A percentile compares a stretch with the other conserved stretches of the same genome.
These are phyloP conservation scores for Bruguiera gymnorhiza DNA, from an alignment of 345 rosid species.

Conservation along the genomic window DNA sequence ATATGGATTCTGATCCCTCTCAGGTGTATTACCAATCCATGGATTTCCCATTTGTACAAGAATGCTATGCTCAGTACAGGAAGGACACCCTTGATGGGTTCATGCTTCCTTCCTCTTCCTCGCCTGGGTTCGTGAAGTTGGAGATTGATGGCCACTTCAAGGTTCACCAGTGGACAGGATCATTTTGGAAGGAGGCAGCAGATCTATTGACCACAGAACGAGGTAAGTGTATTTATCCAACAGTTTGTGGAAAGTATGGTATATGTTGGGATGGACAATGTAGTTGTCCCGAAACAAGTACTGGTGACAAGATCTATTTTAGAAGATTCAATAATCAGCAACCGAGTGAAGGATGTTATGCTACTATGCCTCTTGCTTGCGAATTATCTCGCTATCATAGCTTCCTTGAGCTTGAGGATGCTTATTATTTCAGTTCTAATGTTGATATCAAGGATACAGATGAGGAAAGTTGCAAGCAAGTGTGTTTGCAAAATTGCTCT, in stretches of 20 bases:
- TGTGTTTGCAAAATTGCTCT: conserved; percentile 31
- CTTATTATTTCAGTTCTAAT: conserved; percentile 3
- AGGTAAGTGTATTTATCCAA: conserved; percentile 26
- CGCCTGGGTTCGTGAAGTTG: conserved; percentile 17
- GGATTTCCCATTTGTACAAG: not conserved
- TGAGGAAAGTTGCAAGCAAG: conserved; percentile 11
- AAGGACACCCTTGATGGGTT: too few relatives aligned
- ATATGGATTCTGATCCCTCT: conserved; percentile 16
- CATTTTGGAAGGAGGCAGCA: conserved; percentile 9
- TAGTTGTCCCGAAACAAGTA: conserved; percentile 16
- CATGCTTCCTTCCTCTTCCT: conserved; percentile 1
- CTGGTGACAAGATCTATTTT: conserved; percentile 12
- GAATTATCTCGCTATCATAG: conserved; percentile 14
- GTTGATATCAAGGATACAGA: not conserved
- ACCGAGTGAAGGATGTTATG: conserved; percentile 30
- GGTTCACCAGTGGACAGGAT: conserved; percentile 14
- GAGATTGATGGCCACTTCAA: conserved; percentile 30
- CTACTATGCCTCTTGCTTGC: conserved; percentile 14
- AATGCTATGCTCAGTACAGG: too few relatives aligned
- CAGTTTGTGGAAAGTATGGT: conserved; percentile 35
- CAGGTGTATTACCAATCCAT: not conserved
- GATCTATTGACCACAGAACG: conserved; percentile 15
- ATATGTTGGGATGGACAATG: conserved; percentile 27
- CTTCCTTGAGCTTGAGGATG: conserved; percentile 21
- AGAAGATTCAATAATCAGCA: conserved; percentile 7